Conservation (phyloP, 106 monocot genomes). For the Dendrobium officinale region DNA sequence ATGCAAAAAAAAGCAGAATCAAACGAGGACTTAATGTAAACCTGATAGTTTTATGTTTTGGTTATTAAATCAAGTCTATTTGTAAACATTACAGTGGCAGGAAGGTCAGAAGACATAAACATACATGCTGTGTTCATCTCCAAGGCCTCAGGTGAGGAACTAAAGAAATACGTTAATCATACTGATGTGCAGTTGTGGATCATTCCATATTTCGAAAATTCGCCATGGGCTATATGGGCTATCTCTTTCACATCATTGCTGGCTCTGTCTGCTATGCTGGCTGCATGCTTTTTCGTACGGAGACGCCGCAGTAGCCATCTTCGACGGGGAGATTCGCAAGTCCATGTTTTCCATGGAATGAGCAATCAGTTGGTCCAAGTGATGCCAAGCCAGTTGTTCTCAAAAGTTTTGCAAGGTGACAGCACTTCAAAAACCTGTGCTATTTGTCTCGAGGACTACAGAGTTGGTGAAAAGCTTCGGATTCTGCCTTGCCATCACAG, state of each 20-base stretch:
- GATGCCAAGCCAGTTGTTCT: constrained; percentile 79
- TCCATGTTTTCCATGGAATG: constrained; percentile 72
- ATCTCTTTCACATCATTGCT: constrained; percentile 71
- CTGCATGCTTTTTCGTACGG: constrained; percentile 76
- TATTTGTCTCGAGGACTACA: constrained; percentile 86
- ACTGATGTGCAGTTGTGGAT: constrained; percentile 59
- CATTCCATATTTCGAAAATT: constrained; percentile 50
- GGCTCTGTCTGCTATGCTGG: constrained; percentile 61
- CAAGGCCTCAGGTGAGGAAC: constrained; percentile 51
- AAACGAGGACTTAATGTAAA: too few relatives aligned
- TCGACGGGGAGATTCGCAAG: constrained; percentile 17
- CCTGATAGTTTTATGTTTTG: too few relatives aligned
- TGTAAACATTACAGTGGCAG: constrained; percentile 52
- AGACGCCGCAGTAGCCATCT: constrained; percentile 42
- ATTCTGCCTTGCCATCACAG: constrained; percentile 81
- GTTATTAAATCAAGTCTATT: not conserved
- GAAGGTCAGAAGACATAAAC: constrained; percentile 46
- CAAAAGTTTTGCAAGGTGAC: constrained; percentile 56
- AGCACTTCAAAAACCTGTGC: constrained; percentile 76
- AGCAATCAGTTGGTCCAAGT: constrained; percentile 64
- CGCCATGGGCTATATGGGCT: constrained; percentile 74
- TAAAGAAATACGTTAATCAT: constrained; percentile 44
- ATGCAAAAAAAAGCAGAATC: too few relatives aligned
- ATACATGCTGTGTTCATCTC: constrained; percentile 73
- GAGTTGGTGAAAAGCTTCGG: constrained; percentile 63